phyloP scores from a whole-genome alignment of 805 yeast genomes.

The Wickerhamiella kurtzmanii region DNA sequence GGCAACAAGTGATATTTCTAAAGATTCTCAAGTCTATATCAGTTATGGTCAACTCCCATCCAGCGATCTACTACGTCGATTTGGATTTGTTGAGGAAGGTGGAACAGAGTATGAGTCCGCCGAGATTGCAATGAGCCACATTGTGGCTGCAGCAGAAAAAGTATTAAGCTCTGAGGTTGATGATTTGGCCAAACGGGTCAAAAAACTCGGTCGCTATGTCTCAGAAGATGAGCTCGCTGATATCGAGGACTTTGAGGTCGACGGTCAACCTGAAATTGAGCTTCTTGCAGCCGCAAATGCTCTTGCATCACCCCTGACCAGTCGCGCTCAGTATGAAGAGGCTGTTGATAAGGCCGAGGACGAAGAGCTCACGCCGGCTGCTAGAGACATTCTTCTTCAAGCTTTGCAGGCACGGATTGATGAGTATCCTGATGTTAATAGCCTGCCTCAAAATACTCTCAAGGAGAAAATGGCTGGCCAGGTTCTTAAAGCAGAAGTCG shows the following conservation, averaged over 20 bases:
- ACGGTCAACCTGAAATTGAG: conserved; percentile 17
- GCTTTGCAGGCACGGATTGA: conserved; percentile 13
- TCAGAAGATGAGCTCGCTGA: conserved; percentile 16
- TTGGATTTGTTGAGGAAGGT: conserved; percentile 72
- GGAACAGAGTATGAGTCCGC: conserved; percentile 72
- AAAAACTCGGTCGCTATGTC: neutral
- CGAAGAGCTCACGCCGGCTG: conserved; percentile 9
- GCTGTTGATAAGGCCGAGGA: conserved; percentile 7
- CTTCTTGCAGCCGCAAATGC: conserved; percentile 8
- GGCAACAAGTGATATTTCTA: conserved; percentile 43
- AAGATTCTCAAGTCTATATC: conserved; percentile 69
- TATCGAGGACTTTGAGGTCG: conserved; percentile 11
- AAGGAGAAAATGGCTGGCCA: conserved; percentile 19
- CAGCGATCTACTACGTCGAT: conserved; percentile 76
- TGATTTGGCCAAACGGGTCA: neutral
- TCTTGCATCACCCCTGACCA: neutral
- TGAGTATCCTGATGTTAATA: conserved; percentile 13
- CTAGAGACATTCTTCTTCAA: conserved; percentile 5
- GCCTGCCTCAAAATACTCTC: conserved; percentile 1
- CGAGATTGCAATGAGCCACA: conserved; percentile 42
- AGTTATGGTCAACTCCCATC: conserved; percentile 87
- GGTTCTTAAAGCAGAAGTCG: conserved; percentile 19
- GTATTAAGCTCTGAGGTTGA: conserved; percentile 3
- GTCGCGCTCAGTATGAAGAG: conserved; percentile 2
- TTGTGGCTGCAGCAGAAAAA: conserved; percentile 29